Evolutionary conservation across 2,329 filamentous ascomycete species (phyloP).

Genomic region (Colletotrichum coccodes): DNA sequence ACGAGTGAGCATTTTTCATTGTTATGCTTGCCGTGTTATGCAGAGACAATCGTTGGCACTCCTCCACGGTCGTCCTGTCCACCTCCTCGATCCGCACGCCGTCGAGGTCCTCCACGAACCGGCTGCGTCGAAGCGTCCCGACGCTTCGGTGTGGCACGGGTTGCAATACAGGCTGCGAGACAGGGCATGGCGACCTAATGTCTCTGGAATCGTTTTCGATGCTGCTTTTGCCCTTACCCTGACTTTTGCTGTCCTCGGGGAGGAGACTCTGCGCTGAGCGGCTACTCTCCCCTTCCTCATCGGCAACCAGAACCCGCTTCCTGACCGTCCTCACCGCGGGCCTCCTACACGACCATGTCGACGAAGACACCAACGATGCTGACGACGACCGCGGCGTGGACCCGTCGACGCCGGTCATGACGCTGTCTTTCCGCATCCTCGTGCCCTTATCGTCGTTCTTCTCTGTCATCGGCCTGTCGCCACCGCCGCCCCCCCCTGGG

Average conservation of each 20-base stretch:
- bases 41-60: not conserved
- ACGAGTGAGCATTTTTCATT: not conserved
- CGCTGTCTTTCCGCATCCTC: not conserved
- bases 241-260: too few species aligned
- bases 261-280: not conserved
- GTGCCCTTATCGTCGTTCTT: not conserved
- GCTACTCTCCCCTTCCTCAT: slow-evolving; percentile 8
- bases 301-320: not conserved
- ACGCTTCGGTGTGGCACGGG: not conserved
- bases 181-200: not conserved
- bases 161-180: not conserved
- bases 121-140: not conserved
- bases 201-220: not conserved
- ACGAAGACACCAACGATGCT: not conserved
- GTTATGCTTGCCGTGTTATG: not conserved
- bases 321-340: not conserved
- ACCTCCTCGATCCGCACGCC: not conserved
- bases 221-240: too few species aligned
- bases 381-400: not conserved
- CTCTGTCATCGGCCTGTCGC: not conserved
- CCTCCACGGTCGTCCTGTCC: not conserved
- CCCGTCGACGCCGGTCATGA: not conserved
- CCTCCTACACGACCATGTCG: not conserved
- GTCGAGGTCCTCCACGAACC: not conserved
- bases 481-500: not conserved